phyloP scores from a whole-genome alignment of 2,329 filamentous ascomycete genomes.

The Pseudogymnoascus verrucosus region DNA sequence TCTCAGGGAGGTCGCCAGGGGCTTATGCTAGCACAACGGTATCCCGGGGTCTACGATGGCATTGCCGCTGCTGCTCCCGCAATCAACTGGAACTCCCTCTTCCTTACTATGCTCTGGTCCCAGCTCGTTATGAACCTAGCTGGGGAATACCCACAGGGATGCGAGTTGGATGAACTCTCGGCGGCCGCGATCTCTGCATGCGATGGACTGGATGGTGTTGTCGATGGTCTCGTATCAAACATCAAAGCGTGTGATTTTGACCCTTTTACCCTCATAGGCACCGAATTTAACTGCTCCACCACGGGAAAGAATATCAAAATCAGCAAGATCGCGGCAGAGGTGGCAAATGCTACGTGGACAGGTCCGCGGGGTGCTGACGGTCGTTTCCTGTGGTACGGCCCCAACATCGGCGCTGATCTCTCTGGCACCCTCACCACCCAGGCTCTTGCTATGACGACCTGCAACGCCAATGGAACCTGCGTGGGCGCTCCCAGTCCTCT shows the following conservation, averaged over 20 bases:
- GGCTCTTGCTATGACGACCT: background rate
- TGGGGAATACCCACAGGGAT: slow-evolving; percentile 8
- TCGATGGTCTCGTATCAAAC: slow-evolving; percentile 16
- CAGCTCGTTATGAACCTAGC: slow-evolving; percentile 16
- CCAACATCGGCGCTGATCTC: slow-evolving; percentile 7
- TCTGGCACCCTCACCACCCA: background rate
- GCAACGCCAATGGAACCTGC: slow-evolving; percentile 5
- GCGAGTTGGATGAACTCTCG: slow-evolving; percentile 15
- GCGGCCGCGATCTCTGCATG: slow-evolving; percentile 14
- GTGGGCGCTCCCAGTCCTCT: background rate
- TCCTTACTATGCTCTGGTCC: slow-evolving; percentile 10
- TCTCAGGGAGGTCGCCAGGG: slow-evolving; percentile 33
- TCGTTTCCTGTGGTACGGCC: slow-evolving; percentile 12
- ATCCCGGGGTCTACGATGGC: slow-evolving; percentile 32
- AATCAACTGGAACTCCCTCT: slow-evolving; percentile 24
- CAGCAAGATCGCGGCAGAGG: slow-evolving; percentile 7
- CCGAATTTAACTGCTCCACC: slow-evolving; percentile 12
- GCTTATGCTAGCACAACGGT: slow-evolving; percentile 30
- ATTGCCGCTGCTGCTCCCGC: slow-evolving; percentile 34
- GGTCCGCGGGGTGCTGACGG: slow-evolving; percentile 11
- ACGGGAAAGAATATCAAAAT: slow-evolving; percentile 4
- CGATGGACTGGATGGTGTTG: slow-evolving; percentile 16
- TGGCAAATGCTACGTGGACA: slow-evolving; percentile 8
- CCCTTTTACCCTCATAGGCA: slow-evolving; percentile 12
- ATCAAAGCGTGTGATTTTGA: slow-evolving; percentile 14